Evolutionary conservation across 768 basidiomycete species (phyloP), one percentile per base, ranked within the genome.

Genomic region (Mycena epipterygia): DNA sequence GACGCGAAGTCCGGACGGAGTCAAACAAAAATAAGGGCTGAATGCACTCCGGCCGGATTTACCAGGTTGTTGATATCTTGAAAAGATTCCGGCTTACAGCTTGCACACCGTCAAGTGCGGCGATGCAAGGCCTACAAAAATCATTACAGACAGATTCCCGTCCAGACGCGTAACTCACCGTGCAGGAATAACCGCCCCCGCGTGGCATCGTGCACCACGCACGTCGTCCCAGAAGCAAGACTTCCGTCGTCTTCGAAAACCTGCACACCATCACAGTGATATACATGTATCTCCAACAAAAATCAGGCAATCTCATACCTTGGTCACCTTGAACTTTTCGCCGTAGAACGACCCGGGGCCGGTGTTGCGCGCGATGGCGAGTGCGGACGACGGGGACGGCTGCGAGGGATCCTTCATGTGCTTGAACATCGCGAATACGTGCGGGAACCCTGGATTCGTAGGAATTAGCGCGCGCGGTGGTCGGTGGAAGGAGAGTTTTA

Each of bases 241-340:
- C 76, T 80, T 9, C 93, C 92, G 66, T 89, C 83, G 77, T 94
- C 91, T 77, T 93, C 90, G 67, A 94, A 93, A 13, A 88, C 83
- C 90, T 93, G 70, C 6, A 49, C 35, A 44, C 1, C n/a, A 49
- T 70, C 48, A 62, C 74, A 44, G 52, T 58, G 44, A n/a, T n/a
- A n/a, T n/a, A n/a, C n/a, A 73, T 16, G 52, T 48, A 33, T 9
- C 12, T 29, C n/a, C n/a, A n/a, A n/a, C n/a, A n/a, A n/a, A n/a
- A 1, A 30, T 49, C 39, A 27, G 14, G 25, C 39, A 23, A 3
- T 46, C 58, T 46, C 76, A 13, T 76, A 89, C 91, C 84, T 88
- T 91, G 60, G 90, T 87, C 19, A 90, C 79, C 33, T 81, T 85
- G 73, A 85, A 89, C 73, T 90, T 92, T 70, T 90, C 84, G 29